phyloP scores from a whole-genome alignment of 805 yeast genomes.

The Blastobotrys mokoenaii region DNA sequence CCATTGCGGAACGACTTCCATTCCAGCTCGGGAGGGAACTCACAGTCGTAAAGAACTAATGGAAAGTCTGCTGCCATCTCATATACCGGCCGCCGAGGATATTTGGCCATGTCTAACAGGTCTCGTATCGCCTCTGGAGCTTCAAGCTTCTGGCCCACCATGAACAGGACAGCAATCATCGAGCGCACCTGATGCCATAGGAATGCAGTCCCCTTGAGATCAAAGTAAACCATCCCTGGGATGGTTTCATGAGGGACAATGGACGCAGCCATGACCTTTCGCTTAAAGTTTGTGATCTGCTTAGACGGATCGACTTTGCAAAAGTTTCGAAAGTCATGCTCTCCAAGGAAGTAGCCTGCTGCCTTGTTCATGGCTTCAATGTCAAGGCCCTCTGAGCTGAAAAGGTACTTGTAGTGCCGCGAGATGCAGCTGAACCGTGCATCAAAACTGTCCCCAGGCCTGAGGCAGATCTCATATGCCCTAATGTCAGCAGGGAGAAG shows the following conservation, averaged over 20 bases:
- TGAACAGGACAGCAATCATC: constrained; percentile 76
- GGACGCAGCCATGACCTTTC: constrained; percentile 49
- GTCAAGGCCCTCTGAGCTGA: constrained; percentile 43
- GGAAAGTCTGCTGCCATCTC: constrained; percentile 91
- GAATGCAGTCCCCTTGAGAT: constrained; percentile 81
- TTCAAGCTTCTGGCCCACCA: constrained; percentile 76
- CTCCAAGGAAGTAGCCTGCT: constrained; percentile 55
- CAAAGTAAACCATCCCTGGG: constrained; percentile 54
- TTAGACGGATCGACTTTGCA: constrained; percentile 93
- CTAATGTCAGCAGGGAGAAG: constrained; percentile 74
- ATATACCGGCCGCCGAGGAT: constrained; percentile 67
- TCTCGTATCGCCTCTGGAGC: constrained; percentile 45
- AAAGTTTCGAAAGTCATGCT: constrained; percentile 86
- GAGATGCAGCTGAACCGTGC: constrained; percentile 86
- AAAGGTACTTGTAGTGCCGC: constrained; percentile 81
- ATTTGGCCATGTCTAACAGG: constrained; percentile 47
- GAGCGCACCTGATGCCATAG: constrained; percentile 98
- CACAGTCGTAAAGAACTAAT: constrained; percentile 77
- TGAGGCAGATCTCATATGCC: constrained; percentile 69
- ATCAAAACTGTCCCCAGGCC: constrained; percentile 79
- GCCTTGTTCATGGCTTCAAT: constrained; percentile 62
- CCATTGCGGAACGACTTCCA: constrained; percentile 40
- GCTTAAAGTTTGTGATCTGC: constrained; percentile 71
- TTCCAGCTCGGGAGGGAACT: constrained; percentile 52
- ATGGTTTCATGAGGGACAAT: constrained; percentile 28